A percentile compares a stretch with the other conserved stretches of the same genome.
phyloP scores from a whole-genome alignment of 306 rosid genomes.

The Medicago ruthenica region DNA sequence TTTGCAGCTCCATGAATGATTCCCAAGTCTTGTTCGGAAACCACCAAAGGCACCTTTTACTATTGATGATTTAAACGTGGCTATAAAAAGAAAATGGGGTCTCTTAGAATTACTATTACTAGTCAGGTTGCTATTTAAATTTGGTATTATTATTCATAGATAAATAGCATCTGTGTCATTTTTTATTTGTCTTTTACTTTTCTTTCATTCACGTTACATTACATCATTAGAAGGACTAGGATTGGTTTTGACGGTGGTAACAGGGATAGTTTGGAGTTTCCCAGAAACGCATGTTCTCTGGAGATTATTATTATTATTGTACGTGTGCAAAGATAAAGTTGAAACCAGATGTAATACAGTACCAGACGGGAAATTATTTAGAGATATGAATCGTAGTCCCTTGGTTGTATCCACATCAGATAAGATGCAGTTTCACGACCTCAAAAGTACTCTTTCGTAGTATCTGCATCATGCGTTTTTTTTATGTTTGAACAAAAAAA shows the following conservation, averaged over 20 bases:
- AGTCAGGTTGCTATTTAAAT: neutral
- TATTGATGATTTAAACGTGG: neutral
- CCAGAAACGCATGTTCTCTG: neutral
- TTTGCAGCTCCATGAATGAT: conserved; percentile 12
- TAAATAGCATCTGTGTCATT: neutral
- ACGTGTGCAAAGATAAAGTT: neutral
- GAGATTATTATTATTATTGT: neutral
- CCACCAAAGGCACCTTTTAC: neutral
- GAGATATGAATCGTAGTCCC: neutral
- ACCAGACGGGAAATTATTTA: neutral
- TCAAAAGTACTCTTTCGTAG: neutral
- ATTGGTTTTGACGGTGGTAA: neutral
- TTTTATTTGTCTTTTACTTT: neutral
- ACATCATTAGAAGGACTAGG: neutral
- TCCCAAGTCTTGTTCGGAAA: neutral
- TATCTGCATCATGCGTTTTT: neutral
- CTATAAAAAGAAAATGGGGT: neutral
- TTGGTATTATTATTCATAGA: conserved; percentile 2
- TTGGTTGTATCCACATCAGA: neutral
- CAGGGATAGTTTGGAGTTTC: neutral
- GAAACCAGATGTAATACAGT: neutral
- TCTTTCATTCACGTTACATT: neutral
- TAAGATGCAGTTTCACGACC: neutral
- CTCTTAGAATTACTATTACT: neutral
- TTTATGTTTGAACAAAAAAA: no score